phyloP scores from a whole-genome alignment of 2,329 filamentous ascomycete genomes.

The Grosmannia penicillata region DNA sequence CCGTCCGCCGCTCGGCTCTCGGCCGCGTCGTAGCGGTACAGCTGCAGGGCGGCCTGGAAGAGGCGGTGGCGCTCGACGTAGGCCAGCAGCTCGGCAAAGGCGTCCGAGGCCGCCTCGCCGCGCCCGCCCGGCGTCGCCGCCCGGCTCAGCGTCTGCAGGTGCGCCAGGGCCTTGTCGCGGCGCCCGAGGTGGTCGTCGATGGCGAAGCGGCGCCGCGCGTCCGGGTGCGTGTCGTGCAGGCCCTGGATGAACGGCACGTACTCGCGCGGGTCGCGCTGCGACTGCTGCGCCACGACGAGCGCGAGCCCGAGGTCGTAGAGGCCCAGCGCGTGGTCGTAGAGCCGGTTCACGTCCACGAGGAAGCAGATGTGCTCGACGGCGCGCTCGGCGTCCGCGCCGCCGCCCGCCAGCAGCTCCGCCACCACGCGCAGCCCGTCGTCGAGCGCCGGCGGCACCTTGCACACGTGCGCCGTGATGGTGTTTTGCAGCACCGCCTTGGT shows the following conservation, averaged over 20 bases:
- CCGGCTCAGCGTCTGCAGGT: conserved; percentile 55
- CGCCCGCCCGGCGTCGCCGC: background rate
- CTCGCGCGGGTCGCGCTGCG: conserved; percentile 87
- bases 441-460: conserved; percentile 80
- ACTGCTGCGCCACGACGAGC: conserved; percentile 83
- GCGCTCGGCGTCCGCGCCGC: conserved; percentile 62
- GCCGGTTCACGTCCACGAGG: conserved; percentile 77
- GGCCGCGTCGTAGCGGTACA: conserved; percentile 70
- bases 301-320: conserved; percentile 86
- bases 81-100: conserved; percentile 60
- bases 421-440: conserved; percentile 73
- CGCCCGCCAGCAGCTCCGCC: conserved; percentile 54
- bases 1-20: conserved; percentile 12
- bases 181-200: conserved; percentile 82
- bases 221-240: conserved; percentile 54
- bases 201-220: conserved; percentile 58
- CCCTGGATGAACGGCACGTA: conserved; percentile 90
- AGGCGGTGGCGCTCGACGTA: conserved; percentile 71
- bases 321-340: conserved; percentile 82
- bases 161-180: conserved; percentile 58
- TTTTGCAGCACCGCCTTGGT: conserved; percentile 65
- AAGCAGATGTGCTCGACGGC: conserved; percentile 97
- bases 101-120: too few species aligned
- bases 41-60: conserved; percentile 59
- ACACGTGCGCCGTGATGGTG: conserved; percentile 86